phyloP scores from a whole-genome alignment of 225 moss, liverwort and hornwort species.

The Pseudoscleropodium purum region DNA sequence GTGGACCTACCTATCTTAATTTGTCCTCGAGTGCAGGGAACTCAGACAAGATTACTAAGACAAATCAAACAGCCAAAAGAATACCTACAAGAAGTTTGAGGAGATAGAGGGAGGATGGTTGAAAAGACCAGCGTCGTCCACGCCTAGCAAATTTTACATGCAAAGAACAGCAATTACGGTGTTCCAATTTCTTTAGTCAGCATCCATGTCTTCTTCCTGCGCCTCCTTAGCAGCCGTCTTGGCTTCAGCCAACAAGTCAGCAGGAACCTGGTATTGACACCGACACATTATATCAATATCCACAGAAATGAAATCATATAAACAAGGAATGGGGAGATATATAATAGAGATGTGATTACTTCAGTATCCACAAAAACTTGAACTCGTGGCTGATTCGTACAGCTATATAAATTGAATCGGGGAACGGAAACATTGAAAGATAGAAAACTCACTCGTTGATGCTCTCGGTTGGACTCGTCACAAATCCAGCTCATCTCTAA shows the following conservation, averaged over 20 bases:
- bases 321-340: neutral
- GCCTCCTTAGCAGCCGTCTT: conserved; percentile 84
- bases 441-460: conserved; percentile 49
- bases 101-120: neutral
- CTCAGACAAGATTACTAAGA: neutral
- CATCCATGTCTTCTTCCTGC: conserved; percentile 99
- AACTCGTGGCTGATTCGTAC: neutral
- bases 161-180: neutral
- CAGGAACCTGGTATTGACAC: conserved; percentile 10
- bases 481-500: conserved; percentile 92
- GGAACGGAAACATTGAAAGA: neutral
- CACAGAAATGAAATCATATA: neutral
- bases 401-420: neutral
- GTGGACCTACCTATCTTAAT: neutral
- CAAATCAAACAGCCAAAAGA: neutral
- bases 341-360: neutral
- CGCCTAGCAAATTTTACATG: neutral
- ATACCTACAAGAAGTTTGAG: neutral
- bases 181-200: conserved; percentile 35
- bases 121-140: neutral
- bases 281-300: neutral
- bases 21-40: neutral
- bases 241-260: conserved; percentile 72
- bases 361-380: neutral
- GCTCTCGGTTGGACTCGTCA: conserved; percentile 69